A percentile compares a stretch with the other conserved stretches of the same genome.
Conservation (phyloP, 306 rosid genomes). For the Inga oerstediana region DNA sequence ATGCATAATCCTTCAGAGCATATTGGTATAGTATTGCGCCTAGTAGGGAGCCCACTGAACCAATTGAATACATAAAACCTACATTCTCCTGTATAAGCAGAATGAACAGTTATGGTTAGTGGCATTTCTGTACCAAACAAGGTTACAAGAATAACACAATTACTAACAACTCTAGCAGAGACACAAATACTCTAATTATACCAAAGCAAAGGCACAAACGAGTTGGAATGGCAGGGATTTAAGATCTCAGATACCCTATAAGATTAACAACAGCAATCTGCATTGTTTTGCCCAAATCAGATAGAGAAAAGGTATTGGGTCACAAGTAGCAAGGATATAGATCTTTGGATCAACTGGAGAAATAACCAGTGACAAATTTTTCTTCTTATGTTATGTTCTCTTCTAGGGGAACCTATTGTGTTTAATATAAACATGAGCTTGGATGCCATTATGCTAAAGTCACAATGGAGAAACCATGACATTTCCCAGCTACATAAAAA, state of each 20-base stretch:
- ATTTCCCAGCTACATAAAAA: background rate
- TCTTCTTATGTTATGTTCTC: background rate
- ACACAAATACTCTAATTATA: background rate
- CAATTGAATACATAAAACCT: conserved; percentile 82
- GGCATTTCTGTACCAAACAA: conserved; percentile 9
- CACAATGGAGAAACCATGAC: background rate
- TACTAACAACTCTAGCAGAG: background rate
- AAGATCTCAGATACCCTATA: background rate
- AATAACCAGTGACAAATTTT: background rate
- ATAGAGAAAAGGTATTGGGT: background rate
- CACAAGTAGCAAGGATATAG: background rate
- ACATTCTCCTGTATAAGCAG: conserved; percentile 70
- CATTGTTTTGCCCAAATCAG: background rate
- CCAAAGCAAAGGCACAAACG: background rate
- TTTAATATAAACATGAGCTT: background rate
- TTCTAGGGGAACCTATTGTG: background rate
- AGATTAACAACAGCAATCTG: background rate
- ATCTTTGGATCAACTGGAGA: background rate
- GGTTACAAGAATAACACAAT: conserved; percentile 8
- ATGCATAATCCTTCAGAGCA: conserved; percentile 81
- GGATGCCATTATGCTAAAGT: no score
- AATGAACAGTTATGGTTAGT: conserved; percentile 31
- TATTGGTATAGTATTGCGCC: conserved; percentile 92
- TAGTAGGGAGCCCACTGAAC: conserved; percentile 80
- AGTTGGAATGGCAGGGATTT: background rate